Percentiles rank a stretch among this genome's conserved stretches.
Evolutionary conservation across 371 early-diverging fungal species (phyloP).

Genomic region (Actinomortierella wolfii): DNA sequence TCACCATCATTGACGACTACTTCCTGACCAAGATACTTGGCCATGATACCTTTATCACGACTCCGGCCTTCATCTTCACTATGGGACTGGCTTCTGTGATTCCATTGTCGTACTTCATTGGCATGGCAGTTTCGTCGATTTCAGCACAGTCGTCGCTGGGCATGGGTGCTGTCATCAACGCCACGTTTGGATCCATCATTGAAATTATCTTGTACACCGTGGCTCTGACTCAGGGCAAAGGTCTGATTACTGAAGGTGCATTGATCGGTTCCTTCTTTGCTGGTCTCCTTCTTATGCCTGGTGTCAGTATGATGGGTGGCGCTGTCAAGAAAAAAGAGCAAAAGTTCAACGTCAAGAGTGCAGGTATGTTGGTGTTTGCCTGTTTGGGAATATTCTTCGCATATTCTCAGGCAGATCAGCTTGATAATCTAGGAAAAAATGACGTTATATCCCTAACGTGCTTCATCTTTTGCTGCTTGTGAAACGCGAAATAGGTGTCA

Average conservation of each 20-base stretch:
- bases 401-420: too few relatives aligned
- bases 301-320: slow-evolving; percentile 92
- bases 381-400: too few relatives aligned
- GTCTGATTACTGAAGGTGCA: slow-evolving; percentile 87
- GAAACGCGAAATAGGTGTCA: slow-evolving; percentile 65
- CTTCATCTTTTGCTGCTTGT: too few relatives aligned
- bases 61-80: slow-evolving; percentile 74
- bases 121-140: slow-evolving; percentile 95
- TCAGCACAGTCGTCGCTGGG: slow-evolving; percentile 92
- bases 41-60: slow-evolving; percentile 58
- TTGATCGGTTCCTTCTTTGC: slow-evolving; percentile 91
- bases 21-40: slow-evolving; percentile 57
- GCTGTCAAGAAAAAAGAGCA: slow-evolving; percentile 91
- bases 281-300: slow-evolving; percentile 90
- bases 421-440: too few relatives aligned
- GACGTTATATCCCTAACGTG: too few relatives aligned
- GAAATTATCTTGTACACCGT: slow-evolving; percentile 93
- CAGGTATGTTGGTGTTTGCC: slow-evolving; percentile 59
- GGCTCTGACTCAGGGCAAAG: slow-evolving; percentile 89
- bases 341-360: slow-evolving; percentile 92
- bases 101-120: slow-evolving; percentile 95
- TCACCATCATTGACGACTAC: slow-evolving; percentile 84
- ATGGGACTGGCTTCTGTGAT: slow-evolving; percentile 85
- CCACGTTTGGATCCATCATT: slow-evolving; percentile 95
- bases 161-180: slow-evolving; percentile 95